Base-by-base conservation (phyloP, 768 basidiomycete species). In the Mycena alexandri region DNA sequence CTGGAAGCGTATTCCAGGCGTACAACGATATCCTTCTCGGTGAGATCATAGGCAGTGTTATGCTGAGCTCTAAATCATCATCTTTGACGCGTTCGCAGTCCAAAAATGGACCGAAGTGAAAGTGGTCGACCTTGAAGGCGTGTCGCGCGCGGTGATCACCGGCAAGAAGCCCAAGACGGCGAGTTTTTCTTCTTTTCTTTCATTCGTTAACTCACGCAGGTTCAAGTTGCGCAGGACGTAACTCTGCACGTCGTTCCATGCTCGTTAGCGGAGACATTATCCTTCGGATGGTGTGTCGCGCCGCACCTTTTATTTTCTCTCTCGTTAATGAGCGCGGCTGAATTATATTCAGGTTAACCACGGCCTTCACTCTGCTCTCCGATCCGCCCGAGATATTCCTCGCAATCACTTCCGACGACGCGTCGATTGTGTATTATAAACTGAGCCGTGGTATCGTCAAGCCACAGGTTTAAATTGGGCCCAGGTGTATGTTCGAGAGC, bases 361-460 rank as follows among this genome's bases (percentile, higher is more conserved):
- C 82, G 22, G 88, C 89, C 2, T 93, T 93, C 75, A 72, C 76
- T 9, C 80, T 79, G 13, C 79, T 93, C 14, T 78, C 77, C 8
- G 77, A 79, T 50, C 83, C 84, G 14, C 75, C 81, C 43, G 82
- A 86, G 59, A 77, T 94, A 51, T 90, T 87, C 72, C 76, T 94
- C 34, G 93, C 90, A 13, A 90, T 94, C 62, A 89, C 88, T 47
- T 86, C 90, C 0, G 88, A 91, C 56, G 93, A 94, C 72, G 89
- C 93, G 12, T 93, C 93, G 10, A 90, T 91, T 52, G 93, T 94
- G 57, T 94, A 94, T 77, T 94, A 94, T 79, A 93, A 92, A 73
- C 83, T 94, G 65, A 90, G 89, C 74, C 83, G 84, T 55, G 93
- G 92, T 61, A 91, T 94, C 36, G 87, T 89, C 65, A 94, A 94